These are phyloP conservation scores for Capronia epimyces DNA, from an alignment of 2,329 filamentous ascomycete genomes.

Conservation along the genomic window DNA sequence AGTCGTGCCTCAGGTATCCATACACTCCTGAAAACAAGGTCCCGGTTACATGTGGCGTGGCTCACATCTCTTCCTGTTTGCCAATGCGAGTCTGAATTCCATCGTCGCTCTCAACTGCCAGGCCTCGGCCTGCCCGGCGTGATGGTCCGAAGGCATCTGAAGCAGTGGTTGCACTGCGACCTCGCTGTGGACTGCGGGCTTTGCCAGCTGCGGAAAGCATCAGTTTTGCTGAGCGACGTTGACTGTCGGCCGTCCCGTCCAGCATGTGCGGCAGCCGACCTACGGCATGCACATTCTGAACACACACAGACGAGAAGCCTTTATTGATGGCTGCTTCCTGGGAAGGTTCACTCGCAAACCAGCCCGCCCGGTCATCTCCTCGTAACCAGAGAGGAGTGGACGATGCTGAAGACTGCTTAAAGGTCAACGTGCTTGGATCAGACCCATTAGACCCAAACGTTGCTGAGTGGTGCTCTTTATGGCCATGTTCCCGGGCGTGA, in stretches of 20 bases:
- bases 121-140: conserved; percentile 12
- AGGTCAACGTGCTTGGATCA: conserved; percentile 6
- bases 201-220: conserved; percentile 25
- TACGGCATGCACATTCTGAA: conserved; percentile 28
- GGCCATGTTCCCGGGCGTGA: conserved; percentile 1
- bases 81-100: conserved; percentile 4
- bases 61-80: conserved; percentile 10
- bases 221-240: conserved; percentile 20
- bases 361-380: conserved; percentile 11
- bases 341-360: conserved; percentile 10
- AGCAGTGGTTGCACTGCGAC: conserved; percentile 14
- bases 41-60: background rate
- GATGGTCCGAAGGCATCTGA: conserved; percentile 20
- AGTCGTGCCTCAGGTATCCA: conserved; percentile 7
- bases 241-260: conserved; percentile 23
- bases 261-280: conserved; percentile 27
- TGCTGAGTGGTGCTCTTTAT: conserved; percentile 5
- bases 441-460: conserved; percentile 8
- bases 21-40: conserved; percentile 12
- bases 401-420: conserved; percentile 11
- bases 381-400: conserved; percentile 13
- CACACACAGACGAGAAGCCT: conserved; percentile 25
- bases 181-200: conserved; percentile 18
- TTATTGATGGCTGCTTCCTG: conserved; percentile 22
- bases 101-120: conserved; percentile 3